Evolutionary conservation across 2,329 filamentous ascomycete genomes (phyloP), one percentile per base, ranked within the genome.

Genomic region (Ascochyta clinopodiicola): DNA sequence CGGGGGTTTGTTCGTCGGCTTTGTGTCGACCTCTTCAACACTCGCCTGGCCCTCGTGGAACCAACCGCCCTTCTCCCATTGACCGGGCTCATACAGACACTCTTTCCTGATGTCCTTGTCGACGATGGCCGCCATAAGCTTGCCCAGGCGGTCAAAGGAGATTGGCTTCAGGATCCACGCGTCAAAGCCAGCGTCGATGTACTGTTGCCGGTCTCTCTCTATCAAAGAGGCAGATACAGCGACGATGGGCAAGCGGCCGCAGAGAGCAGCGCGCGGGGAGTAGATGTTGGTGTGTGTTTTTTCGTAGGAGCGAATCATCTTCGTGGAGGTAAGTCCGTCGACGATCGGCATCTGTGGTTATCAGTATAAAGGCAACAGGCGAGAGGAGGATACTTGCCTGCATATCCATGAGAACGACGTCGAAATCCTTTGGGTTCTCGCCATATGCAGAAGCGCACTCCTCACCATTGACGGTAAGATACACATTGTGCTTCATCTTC

Each of bases 121-220:
- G 2, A 86, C 81, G 35, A 95, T 90, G 1, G 91, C 91, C 1
- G 79, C 74, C 51, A 96, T 81, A 7, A 96, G 79, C 21, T 83
- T 81, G 55, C 85, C 86, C 0, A 96, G 80, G 8, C 91, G 83
- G 62, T 86, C 85, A 70, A 96, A 96, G 57, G 94, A 87, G 39
- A 96, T 90, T 0, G 92, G 92, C 68, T 96, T 96, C 53, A 96
- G 78, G 24, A 96, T 92, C 92, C 92, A 96, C 22, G 89, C 92
- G 63, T 96, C 92, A 63, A 96, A 96, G 0, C 92, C 92, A 6
- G 87, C 86, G 39, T 89, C 82, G 38, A 92, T 84, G 63, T 96
- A 96, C 0, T 76, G 83, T 36, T 88, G 80, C 45, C 79, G 83
- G 39, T 92, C 84, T 17, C 81, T 83, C 71, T 96, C 92, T 1